These are phyloP conservation scores for Ascoidea asiatica DNA, from an alignment of 805 yeast genomes.

Conservation along the genomic window DNA sequence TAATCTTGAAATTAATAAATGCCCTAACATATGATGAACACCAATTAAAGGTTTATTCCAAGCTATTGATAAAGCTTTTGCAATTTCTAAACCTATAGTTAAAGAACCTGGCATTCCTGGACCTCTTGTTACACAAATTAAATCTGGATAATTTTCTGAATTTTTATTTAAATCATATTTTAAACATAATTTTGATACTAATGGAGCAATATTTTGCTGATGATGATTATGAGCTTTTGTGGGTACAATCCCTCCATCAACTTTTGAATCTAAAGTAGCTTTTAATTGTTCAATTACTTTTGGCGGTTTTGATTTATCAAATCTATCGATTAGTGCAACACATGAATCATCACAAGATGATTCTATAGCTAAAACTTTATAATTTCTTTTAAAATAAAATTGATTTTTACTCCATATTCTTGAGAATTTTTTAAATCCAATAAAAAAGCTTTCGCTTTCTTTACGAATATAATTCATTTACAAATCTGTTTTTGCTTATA, in stretches of 20 bases:
- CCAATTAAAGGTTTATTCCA: slow-evolving; percentile 73
- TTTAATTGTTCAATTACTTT: slow-evolving; percentile 44
- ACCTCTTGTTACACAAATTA: slow-evolving; percentile 85
- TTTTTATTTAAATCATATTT: slow-evolving; percentile 18
- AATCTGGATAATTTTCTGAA: slow-evolving; percentile 35
- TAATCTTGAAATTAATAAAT: slow-evolving; percentile 55
- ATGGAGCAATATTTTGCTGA: slow-evolving; percentile 37
- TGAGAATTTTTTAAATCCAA: no score
- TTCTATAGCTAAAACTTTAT: slow-evolving; percentile 74
- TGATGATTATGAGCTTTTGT: slow-evolving; percentile 75
- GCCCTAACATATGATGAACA: slow-evolving; percentile 95
- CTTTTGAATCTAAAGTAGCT: slow-evolving; percentile 49
- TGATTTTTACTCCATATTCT: no score
- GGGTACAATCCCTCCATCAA: slow-evolving; percentile 80
- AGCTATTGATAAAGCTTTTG: slow-evolving; percentile 73
- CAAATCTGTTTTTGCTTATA: no score
- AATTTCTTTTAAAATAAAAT: slow-evolving; percentile 18
- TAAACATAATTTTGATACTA: slow-evolving; percentile 29
- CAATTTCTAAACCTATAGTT: slow-evolving; percentile 69
- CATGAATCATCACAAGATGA: slow-evolving; percentile 95
- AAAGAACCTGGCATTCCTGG: slow-evolving; percentile 94
- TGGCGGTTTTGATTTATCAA: slow-evolving; percentile 23
- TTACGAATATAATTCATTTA: no score
- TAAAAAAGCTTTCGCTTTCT: no score
- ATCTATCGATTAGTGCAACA: slow-evolving; percentile 59